Conservation (phyloP, 176 grass and related monocot species). For the Phoenix dactylifera region DNA sequence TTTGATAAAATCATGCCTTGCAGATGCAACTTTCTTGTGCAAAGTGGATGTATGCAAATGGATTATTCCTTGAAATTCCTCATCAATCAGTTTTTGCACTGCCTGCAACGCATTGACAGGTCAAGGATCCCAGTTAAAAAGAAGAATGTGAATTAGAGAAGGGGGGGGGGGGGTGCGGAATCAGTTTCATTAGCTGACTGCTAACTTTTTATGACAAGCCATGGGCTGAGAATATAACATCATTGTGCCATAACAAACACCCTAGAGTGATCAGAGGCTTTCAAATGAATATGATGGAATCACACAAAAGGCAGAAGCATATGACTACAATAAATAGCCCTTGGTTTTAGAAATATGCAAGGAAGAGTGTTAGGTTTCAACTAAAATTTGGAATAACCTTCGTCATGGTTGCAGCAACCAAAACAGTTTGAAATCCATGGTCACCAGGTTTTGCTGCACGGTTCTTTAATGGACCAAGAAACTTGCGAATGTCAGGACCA, state of each 20-base stretch:
- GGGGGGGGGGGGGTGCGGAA: no score
- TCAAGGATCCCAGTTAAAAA: no score
- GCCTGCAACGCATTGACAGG: conserved; percentile 32
- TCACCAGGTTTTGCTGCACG: conserved; percentile 60
- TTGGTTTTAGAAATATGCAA: no score
- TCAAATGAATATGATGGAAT: background rate
- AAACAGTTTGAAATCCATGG: conserved; percentile 86
- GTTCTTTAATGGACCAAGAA: conserved; percentile 81
- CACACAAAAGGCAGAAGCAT: conserved; percentile 3
- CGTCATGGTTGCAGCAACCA: conserved; percentile 87
- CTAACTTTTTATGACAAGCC: no score
- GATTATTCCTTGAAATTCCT: conserved; percentile 90
- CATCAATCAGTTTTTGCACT: conserved; percentile 85
- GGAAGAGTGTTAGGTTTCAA: no score
- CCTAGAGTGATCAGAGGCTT: no score
- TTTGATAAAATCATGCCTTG: conserved; percentile 93
- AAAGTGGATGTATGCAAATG: conserved; percentile 85
- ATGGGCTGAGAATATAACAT: no score
- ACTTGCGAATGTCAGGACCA: conserved; percentile 76
- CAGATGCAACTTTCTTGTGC: conserved; percentile 93
- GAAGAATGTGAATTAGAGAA: no score
- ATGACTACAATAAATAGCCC: background rate
- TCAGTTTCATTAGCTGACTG: no score
- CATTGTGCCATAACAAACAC: no score
- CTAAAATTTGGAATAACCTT: conserved; percentile 29